Evolutionary conservation across 441 rosid genomes (phyloP), one percentile per base, ranked within the genome.

Genomic region (Kokia cookei): DNA sequence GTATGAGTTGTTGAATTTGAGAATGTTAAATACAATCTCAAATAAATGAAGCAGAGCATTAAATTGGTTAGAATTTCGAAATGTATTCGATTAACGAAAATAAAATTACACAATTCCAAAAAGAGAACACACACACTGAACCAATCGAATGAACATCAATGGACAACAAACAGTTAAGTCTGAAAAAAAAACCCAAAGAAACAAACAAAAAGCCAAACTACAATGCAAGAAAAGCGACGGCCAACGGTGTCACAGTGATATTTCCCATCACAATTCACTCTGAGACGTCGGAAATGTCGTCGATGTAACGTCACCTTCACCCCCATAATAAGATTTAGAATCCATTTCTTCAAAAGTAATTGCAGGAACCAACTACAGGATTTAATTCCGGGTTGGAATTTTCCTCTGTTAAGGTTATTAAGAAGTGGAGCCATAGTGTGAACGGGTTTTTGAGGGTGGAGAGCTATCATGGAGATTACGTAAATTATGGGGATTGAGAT

Each of bases 401-500:
- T 29, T 32, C 4, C 5, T 32, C 37, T 32, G 1, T 32, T 32
- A 32, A 32, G 37, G 37, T 32, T 32, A 32, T 32, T 32, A 54
- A 54, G 68, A 3, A 26, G 69, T 65, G 69, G 54, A 65, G 35
- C 69, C 69, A 24, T 3, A 9, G 3, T 45, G 50, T 11, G 14
- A 13, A 51, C 10, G 60, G 19, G 15, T 15, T 17, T 17, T 19
- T 54, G 19, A 54, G 59, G 12, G 8, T 54, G 26, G 19, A 54
- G 59, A 54, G 59, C 59, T 54, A 24, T 58, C 62, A 58, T 11
- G 43, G 45, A 68, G 59, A 68, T 68, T 68, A 15, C 15, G 27
- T 29, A 50, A 32, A 47, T 26, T 58, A 24, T 58, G 62, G 72
- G 43, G 72, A 68, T 68, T 50, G 59, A 29, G 60, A 68, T 68